These are phyloP conservation scores for Cnidoscolus chayamansa DNA, from an alignment of 441 rosid species.

Conservation along the genomic window DNA sequence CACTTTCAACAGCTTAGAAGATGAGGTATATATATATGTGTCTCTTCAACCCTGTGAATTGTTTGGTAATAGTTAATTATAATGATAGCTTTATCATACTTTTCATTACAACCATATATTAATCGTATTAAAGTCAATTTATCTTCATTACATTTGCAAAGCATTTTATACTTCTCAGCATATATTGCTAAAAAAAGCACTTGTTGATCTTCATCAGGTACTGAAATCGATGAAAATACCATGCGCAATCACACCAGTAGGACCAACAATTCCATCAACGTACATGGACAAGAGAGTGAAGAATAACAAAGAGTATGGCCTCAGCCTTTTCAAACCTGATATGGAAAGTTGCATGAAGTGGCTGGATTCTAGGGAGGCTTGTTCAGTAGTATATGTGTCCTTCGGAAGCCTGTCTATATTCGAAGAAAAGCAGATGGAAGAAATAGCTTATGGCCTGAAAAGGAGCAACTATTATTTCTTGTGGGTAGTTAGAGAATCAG, in stretches of 20 bases:
- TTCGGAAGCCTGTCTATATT: conserved; percentile 48
- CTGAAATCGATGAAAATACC: conserved; percentile 11
- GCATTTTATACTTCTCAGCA: neutral
- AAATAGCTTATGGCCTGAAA: conserved; percentile 39
- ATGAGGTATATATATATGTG: neutral
- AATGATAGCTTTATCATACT: no score
- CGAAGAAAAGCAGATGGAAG: conserved; percentile 44
- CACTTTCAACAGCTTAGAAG: neutral
- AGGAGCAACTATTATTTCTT: conserved; percentile 37
- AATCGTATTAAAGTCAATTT: no score
- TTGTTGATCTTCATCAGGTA: neutral
- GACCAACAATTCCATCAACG: conserved; percentile 50
- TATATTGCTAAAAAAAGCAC: no score
- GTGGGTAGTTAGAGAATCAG: conserved; percentile 53
- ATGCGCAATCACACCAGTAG: conserved; percentile 40
- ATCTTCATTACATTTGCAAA: neutral
- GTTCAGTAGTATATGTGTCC: conserved; percentile 48
- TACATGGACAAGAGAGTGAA: conserved; percentile 42
- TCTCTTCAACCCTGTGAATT: neutral
- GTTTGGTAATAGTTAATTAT: neutral
- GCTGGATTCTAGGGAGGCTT: conserved; percentile 34
- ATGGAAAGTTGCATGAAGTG: conserved; percentile 31
- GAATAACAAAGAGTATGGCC: conserved; percentile 47
- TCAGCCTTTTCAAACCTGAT: conserved; percentile 36
- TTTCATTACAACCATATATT: no score